Evolutionary conservation across 805 yeast species (phyloP), one percentile per base, ranked within the genome.

Genomic region (Cyberlindnera lachancei): DNA sequence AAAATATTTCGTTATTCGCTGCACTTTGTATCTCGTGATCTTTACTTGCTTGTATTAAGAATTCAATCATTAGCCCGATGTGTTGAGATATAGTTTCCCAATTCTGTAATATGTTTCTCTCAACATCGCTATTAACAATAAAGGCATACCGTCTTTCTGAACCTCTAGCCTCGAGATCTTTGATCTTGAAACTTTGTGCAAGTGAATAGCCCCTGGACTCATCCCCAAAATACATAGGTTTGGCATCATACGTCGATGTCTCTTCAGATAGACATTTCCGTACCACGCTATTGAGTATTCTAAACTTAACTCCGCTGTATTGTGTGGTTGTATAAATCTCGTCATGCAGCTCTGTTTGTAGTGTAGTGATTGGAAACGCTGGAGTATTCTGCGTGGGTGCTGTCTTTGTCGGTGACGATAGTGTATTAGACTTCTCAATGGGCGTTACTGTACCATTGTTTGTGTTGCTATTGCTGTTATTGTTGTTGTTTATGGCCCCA

Each of bases 131-230:
- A 2, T 76, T 66, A 11, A 79, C 73, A 35, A 79, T 64, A 14
- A 78, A 51, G 1, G 79, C 64, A 44, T 79, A 81, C 32, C 81
- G 68, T 36, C 90, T 59, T 50, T 81, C 87, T 1, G 80, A 73
- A 2, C 90, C 90, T 35, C 90, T 61, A 1, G 90, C 87, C 29
- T 73, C 71, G 10, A 64, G 56, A 51, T 81, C 90, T 25, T 63
- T 61, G 19, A 79, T 52, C 48, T 78, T 78, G 59, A 81, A 79
- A 4, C 77, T 67, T 35, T 71, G 61, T 11, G 71, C 65, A 7
- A 80, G 53, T 18, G 84, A 73, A 41, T 70, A 68, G 0, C 88
- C 88, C 36, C 72, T 64, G 4, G 59, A 46, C 10, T 69, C 68
- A 44, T 80, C 86, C 4, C 82, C 85, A 45, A 71, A 75, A 40